Evolutionary conservation across 179 eudicot species (phyloP).

Genomic region (Spinacia oleracea): DNA sequence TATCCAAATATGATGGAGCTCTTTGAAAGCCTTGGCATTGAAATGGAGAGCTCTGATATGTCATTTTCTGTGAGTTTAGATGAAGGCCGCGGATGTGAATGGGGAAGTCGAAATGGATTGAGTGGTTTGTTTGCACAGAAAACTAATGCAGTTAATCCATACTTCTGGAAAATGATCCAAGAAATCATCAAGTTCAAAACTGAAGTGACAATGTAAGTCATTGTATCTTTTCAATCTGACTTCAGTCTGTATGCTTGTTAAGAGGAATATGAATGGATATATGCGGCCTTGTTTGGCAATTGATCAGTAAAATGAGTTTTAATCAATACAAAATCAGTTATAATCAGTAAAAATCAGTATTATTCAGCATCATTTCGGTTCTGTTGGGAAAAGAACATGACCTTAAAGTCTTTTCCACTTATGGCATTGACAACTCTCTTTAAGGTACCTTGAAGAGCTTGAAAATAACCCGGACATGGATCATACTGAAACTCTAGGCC

Average conservation of each 20-base stretch:
- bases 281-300: not conserved
- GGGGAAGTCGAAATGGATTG: slow-evolving; percentile 87
- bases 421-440: slow-evolving; percentile 6
- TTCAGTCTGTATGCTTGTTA: not conserved
- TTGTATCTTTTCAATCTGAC: not conserved
- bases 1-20: slow-evolving; percentile 92
- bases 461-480: slow-evolving; percentile 70
- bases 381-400: too few relatives aligned
- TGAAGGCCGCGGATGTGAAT: slow-evolving; percentile 72
- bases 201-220: slow-evolving; percentile 54
- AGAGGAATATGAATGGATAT: not conserved
- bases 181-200: slow-evolving; percentile 77
- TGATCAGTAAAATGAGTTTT: not conserved
- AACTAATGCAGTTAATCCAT: slow-evolving; percentile 63
- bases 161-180: slow-evolving; percentile 76
- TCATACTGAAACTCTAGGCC: slow-evolving; percentile 70
- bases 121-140: slow-evolving; percentile 79
- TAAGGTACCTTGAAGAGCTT: slow-evolving; percentile 79
- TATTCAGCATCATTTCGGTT: too few relatives aligned
- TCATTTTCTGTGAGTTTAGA: slow-evolving; percentile 90
- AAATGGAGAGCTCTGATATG: slow-evolving; percentile 86
- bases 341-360: too few relatives aligned
- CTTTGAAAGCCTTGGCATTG: slow-evolving; percentile 81
- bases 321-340: not conserved
- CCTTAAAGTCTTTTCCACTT: not conserved